Evolutionary conservation across 768 basidiomycete genomes (phyloP), one percentile per base, ranked within the genome.

Genomic region (Podaxis sp.): DNA sequence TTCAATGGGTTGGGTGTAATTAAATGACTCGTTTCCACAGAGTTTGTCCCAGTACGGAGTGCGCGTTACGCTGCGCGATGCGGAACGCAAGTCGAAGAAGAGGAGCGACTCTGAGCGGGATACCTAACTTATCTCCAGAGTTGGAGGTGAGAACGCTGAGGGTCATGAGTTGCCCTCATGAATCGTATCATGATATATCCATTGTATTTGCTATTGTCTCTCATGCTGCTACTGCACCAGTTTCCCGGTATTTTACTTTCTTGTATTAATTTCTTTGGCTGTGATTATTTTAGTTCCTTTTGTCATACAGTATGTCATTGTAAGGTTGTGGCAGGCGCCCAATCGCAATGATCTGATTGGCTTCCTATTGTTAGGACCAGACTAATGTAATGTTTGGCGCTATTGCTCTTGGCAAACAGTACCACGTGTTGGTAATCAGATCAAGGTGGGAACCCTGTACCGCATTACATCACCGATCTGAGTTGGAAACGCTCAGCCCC

Each of bases 51-150:
- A 74, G 62, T 74, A 77, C 58, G 77, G 77, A 4, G 77, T 77
- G 25, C 74, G 79, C 15, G 76, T 80, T 13, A 75, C 77, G 11
- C 73, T 77, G 59, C 71, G 79, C 58, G 77, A 79, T 65, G 73
- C 75, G 24, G 76, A 77, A 57, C 71, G 77, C 37, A 75, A 73
- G 56, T 74, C 75, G n/a, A 76, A 72, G 71, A 77, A 76, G 66
- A 72, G 75, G 43, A 52, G 61, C 7, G 55, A 55, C 22, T 55
- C 55, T 36, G 61, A 50, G 47, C 54, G 61, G 37, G 37, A 55
- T 13, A 27, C 38, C 38, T 41, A 40, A 53, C 6, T 27, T 7
- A 8, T 15, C 25, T 50, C n/a, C 25, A 53, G 51, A 4, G 24
- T 17, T 27, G 25, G 37, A 27, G 11, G 12, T 36, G 36, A 55